phyloP scores from a whole-genome alignment of 2,329 filamentous ascomycete genomes.

The Hypocrella siamensis region DNA sequence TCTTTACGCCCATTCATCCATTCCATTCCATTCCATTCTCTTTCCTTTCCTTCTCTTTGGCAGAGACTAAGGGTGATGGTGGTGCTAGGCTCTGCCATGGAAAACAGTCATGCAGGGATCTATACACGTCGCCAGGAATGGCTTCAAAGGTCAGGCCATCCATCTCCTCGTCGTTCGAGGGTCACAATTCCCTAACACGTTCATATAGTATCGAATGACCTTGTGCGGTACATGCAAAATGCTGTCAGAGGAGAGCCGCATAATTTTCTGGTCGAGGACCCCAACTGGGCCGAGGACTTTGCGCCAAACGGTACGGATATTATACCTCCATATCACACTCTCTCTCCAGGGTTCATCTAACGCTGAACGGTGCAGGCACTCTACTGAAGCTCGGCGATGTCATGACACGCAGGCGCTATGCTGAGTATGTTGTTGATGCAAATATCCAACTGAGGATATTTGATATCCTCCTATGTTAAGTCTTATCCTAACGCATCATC shows the following conservation, averaged over 20 bases:
- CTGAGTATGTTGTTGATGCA: slow-evolving; percentile 21
- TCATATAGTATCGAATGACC: slow-evolving; percentile 47
- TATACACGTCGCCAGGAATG: slow-evolving; percentile 55
- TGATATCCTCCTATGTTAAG: neutral
- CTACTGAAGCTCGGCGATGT: slow-evolving; percentile 56
- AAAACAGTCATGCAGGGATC: slow-evolving; percentile 57
- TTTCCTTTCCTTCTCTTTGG: neutral
- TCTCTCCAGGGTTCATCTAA: neutral
- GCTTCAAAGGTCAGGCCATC: slow-evolving; percentile 35
- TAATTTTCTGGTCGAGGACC: slow-evolving; percentile 59
- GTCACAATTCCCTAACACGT: neutral
- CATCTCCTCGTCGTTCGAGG: neutral
- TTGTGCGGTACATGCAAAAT: slow-evolving; percentile 55
- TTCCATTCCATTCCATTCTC: too few species aligned
- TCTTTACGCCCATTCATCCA: neutral
- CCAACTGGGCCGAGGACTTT: slow-evolving; percentile 76
- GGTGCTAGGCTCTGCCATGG: slow-evolving; percentile 44
- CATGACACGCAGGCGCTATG: slow-evolving; percentile 70
- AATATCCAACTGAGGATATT: neutral
- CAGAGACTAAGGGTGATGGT: neutral
- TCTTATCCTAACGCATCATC: neutral
- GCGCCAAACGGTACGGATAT: slow-evolving; percentile 49
- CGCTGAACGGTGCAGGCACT: slow-evolving; percentile 27
- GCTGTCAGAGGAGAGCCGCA: slow-evolving; percentile 15
- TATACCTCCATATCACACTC: neutral